Conservation (phyloP, 148 eudicot species). For the Camellia japonica region DNA sequence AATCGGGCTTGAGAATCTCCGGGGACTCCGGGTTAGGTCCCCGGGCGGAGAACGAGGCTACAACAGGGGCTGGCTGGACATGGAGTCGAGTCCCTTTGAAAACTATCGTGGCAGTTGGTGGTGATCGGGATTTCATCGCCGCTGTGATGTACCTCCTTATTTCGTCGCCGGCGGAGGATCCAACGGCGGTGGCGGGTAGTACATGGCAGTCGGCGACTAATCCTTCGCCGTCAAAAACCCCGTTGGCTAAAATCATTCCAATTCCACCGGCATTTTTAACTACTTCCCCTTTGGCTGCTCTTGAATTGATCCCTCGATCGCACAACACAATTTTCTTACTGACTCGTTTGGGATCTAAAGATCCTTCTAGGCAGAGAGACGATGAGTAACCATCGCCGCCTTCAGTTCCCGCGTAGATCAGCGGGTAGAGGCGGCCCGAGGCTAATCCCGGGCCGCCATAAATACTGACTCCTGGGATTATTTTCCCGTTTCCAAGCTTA, state of each 20-base stretch:
- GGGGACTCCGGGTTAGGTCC: slow-evolving; percentile 89
- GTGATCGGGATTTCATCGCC: slow-evolving; percentile 25
- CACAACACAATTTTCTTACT: slow-evolving; percentile 81
- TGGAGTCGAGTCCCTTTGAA: slow-evolving; percentile 68
- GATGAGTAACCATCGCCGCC: slow-evolving; percentile 82
- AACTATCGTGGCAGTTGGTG: slow-evolving; percentile 53
- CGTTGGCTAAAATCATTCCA: slow-evolving; percentile 89
- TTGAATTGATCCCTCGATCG: slow-evolving; percentile 86
- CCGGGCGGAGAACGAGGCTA: slow-evolving; percentile 87
- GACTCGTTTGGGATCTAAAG: slow-evolving; percentile 50
- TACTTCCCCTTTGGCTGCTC: slow-evolving; percentile 79
- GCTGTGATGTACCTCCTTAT: slow-evolving; percentile 61
- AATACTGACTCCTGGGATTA: slow-evolving; percentile 58
- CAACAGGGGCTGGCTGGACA: slow-evolving; percentile 82
- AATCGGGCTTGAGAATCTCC: slow-evolving; percentile 81
- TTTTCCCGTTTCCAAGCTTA: slow-evolving; percentile 67
- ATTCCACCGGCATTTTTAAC: slow-evolving; percentile 77
- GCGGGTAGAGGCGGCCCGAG: slow-evolving; percentile 48
- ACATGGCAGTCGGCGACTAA: slow-evolving; percentile 96
- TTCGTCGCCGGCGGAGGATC: slow-evolving; percentile 58
- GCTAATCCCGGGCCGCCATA: slow-evolving; percentile 67
- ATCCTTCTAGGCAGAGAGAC: slow-evolving; percentile 80
- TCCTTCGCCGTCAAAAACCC: slow-evolving; percentile 89
- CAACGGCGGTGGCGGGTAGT: slow-evolving; percentile 76
- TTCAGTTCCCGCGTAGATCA: slow-evolving; percentile 65